Evolutionary conservation across 495 filamentous ascomycete species (phyloP).

Genomic region (Neurospora tetraspora): DNA sequence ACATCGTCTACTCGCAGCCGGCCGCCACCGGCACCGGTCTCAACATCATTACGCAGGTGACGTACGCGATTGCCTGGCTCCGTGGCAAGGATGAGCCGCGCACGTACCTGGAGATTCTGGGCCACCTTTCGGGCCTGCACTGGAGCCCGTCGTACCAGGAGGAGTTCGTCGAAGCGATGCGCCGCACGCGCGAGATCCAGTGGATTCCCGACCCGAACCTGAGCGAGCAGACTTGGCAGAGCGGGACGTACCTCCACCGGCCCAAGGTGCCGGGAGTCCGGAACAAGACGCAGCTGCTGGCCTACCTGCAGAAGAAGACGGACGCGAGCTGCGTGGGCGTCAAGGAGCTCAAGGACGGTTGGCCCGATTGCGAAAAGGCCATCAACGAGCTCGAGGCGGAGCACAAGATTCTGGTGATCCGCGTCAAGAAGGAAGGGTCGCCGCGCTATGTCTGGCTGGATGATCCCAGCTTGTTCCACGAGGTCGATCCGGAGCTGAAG

Average conservation of each 20-base stretch:
- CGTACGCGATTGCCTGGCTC: slow-evolving; percentile 75
- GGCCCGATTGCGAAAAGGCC: slow-evolving; percentile 68
- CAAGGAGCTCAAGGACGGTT: slow-evolving; percentile 88
- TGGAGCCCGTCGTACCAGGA: slow-evolving; percentile 30
- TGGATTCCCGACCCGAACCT: slow-evolving; percentile 50
- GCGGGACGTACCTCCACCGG: slow-evolving; percentile 65
- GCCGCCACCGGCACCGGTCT: slow-evolving; percentile 64
- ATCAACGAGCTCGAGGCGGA: slow-evolving; percentile 69
- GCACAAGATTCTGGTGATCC: slow-evolving; percentile 70
- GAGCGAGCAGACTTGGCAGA: slow-evolving; percentile 43
- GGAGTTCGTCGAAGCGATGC: slow-evolving; percentile 37
- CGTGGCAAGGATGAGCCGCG: slow-evolving; percentile 65
- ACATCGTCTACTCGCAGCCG: slow-evolving; percentile 67
- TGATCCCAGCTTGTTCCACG: slow-evolving; percentile 62
- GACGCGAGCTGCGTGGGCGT: slow-evolving; percentile 75
- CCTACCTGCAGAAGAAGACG: slow-evolving; percentile 65
- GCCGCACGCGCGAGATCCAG: slow-evolving; percentile 57
- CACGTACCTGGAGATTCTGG: slow-evolving; percentile 60
- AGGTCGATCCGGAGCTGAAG: slow-evolving; percentile 74
- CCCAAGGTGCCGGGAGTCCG: slow-evolving; percentile 71
- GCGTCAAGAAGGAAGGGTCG: slow-evolving; percentile 87
- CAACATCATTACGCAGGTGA: slow-evolving; percentile 73
- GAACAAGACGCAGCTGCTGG: slow-evolving; percentile 61
- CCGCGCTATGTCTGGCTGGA: slow-evolving; percentile 83
- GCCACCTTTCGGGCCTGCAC: slow-evolving; percentile 61